phyloP scores from a whole-genome alignment of 2,329 filamentous ascomycete genomes.

The Dendrostoma leiphaemia region DNA sequence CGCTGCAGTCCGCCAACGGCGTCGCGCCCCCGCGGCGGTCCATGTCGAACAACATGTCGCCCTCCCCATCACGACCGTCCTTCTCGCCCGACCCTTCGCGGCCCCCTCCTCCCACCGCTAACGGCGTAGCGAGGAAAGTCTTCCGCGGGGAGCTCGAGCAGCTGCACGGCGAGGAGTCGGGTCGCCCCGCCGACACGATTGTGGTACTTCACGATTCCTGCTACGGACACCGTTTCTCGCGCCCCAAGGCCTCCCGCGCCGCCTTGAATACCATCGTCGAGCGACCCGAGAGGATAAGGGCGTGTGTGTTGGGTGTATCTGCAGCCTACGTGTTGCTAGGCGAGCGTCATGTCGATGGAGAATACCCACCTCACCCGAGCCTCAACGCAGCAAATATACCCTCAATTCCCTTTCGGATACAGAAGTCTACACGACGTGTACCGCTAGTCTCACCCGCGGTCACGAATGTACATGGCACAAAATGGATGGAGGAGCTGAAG shows the following conservation, averaged over 20 bases:
- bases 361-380: conserved; percentile 64
- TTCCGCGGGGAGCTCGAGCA: conserved; percentile 68
- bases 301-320: conserved; percentile 77
- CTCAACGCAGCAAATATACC: conserved; percentile 53
- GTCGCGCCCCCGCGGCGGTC: conserved; percentile 45
- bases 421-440: conserved; percentile 72
- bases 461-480: conserved; percentile 83
- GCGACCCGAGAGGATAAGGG: conserved; percentile 85
- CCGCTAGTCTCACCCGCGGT: conserved; percentile 73
- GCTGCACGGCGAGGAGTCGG: conserved; percentile 50
- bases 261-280: conserved; percentile 83
- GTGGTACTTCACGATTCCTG: conserved; percentile 91
- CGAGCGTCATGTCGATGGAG: conserved; percentile 71
- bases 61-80: conserved; percentile 37
- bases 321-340: conserved; percentile 90
- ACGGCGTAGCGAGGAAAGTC: conserved; percentile 62
- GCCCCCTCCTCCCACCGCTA: conserved; percentile 43
- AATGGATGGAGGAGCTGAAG: conserved; percentile 92
- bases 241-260: conserved; percentile 72
- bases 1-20: conserved; percentile 49
- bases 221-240: conserved; percentile 89
- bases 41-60: conserved; percentile 46
- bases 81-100: conserved; percentile 34
- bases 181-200: conserved; percentile 58
- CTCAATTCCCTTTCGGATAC: conserved; percentile 76